phyloP scores from a whole-genome alignment of 1,139 yeast genomes.

The Kodamaea sp. region DNA sequence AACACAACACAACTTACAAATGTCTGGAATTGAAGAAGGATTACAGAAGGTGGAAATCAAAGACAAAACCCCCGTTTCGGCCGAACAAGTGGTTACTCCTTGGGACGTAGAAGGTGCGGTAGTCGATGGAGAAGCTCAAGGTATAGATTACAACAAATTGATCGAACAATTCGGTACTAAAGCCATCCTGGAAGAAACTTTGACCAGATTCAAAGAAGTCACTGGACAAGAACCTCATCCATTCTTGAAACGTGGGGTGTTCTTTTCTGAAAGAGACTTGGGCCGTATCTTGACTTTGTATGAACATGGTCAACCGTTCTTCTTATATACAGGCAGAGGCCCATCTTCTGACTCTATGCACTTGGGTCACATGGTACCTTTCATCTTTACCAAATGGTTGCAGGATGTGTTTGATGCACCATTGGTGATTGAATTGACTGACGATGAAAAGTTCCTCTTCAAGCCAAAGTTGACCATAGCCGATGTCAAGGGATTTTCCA shows the following conservation, averaged over 20 bases:
- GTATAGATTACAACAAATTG: constrained; percentile 87
- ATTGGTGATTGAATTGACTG: constrained; percentile 92
- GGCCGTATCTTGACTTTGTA: constrained; percentile 76
- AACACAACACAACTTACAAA: too few species aligned
- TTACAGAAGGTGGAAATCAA: constrained; percentile 26
- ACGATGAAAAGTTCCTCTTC: constrained; percentile 95
- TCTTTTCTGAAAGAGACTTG: constrained; percentile 92
- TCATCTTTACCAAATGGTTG: constrained; percentile 93
- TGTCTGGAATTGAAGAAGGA: constrained; percentile 19
- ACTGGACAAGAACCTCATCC: constrained; percentile 96
- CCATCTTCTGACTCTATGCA: constrained; percentile 96
- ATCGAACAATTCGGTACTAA: constrained; percentile 87
- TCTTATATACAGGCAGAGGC: constrained; percentile 96
- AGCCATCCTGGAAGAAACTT: constrained; percentile 66
- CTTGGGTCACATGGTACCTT: constrained; percentile 96
- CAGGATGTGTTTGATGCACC: constrained; percentile 98
- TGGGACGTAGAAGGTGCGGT: constrained; percentile 96
- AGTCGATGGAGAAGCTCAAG: constrained; percentile 86
- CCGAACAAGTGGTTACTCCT: constrained; percentile 81
- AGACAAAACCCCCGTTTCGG: constrained; percentile 21
- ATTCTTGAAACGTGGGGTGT: constrained; percentile 85
- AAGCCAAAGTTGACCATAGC: constrained; percentile 86
- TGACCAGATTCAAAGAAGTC: constrained; percentile 71
- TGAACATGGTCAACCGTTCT: constrained; percentile 94
- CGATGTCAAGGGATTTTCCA: constrained; percentile 79